A percentile compares a stretch with the other conserved stretches of the same genome.
phyloP scores from a whole-genome alignment of 148 eudicot species.

The Simmondsia chinensis region DNA sequence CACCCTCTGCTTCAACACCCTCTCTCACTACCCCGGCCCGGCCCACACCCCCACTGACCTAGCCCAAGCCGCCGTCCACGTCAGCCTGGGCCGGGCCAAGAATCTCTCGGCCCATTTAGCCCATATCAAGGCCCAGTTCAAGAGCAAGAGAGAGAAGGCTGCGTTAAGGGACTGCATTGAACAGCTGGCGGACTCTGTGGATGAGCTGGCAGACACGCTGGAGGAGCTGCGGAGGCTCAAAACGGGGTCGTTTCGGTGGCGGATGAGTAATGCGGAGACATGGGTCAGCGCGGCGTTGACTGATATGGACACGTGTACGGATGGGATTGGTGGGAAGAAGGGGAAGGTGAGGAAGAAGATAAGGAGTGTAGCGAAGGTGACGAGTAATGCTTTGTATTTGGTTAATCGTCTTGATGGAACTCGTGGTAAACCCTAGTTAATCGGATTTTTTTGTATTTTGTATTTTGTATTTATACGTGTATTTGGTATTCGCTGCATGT shows the following conservation, averaged over 20 bases:
- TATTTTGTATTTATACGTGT: no score
- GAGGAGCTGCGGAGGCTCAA: constrained; percentile 31
- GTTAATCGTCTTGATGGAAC: constrained; percentile 41
- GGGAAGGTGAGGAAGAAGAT: constrained; percentile 29
- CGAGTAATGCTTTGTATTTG: constrained; percentile 58
- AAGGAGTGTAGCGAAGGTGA: constrained; percentile 42
- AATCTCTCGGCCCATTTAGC: constrained; percentile 21
- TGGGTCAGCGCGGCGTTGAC: constrained; percentile 69
- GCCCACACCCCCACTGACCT: constrained; percentile 31
- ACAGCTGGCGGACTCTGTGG: constrained; percentile 36
- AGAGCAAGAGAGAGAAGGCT: constrained; percentile 12
- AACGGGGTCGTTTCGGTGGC: constrained; percentile 32
- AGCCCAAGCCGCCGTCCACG: constrained; percentile 38
- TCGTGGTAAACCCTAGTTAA: no score
- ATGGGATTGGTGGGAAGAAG: constrained; percentile 34
- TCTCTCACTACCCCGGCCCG: constrained; percentile 34
- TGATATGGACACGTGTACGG: constrained; percentile 45
- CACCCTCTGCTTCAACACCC: constrained; percentile 37
- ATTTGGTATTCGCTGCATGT: no score
- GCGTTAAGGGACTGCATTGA: constrained; percentile 39
- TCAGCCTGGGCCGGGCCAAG: constrained; percentile 32
- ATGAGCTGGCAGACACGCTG: constrained; percentile 34
- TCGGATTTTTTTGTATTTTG: no score
- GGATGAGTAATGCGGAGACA: constrained; percentile 57
- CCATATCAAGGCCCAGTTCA: not conserved